phyloP scores from a whole-genome alignment of 352 stramenopile species.

The Phytophthora sp. region DNA sequence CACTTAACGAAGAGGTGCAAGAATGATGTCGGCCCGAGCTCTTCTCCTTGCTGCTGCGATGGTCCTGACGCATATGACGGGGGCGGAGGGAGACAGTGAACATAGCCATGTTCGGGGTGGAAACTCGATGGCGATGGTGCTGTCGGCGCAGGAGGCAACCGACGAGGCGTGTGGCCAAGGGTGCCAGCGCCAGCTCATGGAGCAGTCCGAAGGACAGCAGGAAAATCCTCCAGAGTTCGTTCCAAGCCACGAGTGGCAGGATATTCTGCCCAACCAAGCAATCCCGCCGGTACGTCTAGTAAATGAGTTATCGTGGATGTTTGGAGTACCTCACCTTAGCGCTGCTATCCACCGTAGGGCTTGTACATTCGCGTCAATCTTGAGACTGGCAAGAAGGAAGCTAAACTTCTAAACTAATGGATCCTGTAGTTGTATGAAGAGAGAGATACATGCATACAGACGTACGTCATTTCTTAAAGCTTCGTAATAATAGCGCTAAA shows the following conservation, averaged over 20 bases:
- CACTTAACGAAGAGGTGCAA: conserved; percentile 4
- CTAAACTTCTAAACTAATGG: conserved; percentile 42
- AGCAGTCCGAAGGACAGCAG: not conserved
- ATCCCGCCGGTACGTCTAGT: conserved; percentile 45
- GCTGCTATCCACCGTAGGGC: conserved; percentile 25
- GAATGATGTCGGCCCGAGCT: not conserved
- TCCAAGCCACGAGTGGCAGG: conserved; percentile 63
- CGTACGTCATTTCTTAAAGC: too few relatives aligned
- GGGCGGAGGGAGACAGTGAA: not conserved
- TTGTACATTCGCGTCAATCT: conserved; percentile 70
- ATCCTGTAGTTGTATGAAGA: not conserved
- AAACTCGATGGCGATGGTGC: conserved; percentile 23
- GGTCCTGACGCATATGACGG: not conserved
- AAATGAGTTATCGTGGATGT: not conserved
- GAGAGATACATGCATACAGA: too few relatives aligned
- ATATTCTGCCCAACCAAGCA: conserved; percentile 56
- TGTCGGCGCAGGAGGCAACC: conserved; percentile 13
- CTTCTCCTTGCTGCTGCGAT: not conserved
- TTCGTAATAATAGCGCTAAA: conserved; percentile 9
- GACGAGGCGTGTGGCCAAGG: conserved; percentile 18
- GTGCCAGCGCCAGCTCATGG: conserved; percentile 15
- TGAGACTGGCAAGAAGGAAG: conserved; percentile 64
- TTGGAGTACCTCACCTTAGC: not conserved
- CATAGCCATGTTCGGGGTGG: conserved; percentile 12
- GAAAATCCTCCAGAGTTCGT: conserved; percentile 56